Evolutionary conservation across 2,329 filamentous ascomycete species (phyloP), one percentile per base, ranked within the genome.

Genomic region (Lasiodiplodia hormozganensis): DNA sequence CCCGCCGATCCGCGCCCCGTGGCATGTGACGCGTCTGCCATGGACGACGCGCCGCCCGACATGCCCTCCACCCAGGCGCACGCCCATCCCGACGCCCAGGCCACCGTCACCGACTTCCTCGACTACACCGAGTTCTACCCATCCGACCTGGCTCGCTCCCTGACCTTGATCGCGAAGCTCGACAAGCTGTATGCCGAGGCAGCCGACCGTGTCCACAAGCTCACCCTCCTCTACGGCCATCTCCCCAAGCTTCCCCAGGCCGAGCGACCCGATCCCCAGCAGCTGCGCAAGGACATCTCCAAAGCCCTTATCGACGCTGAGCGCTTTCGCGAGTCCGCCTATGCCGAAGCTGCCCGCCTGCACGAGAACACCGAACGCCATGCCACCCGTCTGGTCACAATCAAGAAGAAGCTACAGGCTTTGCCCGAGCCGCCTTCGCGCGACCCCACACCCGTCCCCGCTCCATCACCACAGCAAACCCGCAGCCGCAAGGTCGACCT

Each of bases 51-150:
- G 52, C 58, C 25, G 25, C 51, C 73, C 69, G 77, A 78, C 23
- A 73, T 73, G 72, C 54, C 66, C 23, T 72, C 76, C 49, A 73
- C 72, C 40, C 76, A 84, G 71, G 81, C 82, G 28, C 82, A 84
- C 65, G 83, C 85, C 67, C 88, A 90, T 74, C 88, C 88, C 40
- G 88, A 90, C 74, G 86, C 88, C 68, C 87, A 90, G 75, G 86
- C 87, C 40, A 89, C 88, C 31, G 86, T 90, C 56, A 89, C 87
- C 71, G 88, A 90, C 77, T 90, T 88, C 77, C 86, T 90, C 69
- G 88, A 90, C 77, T 90, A 90, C 79, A 90, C 88, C 70, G 88
- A 90, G 79, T 89, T 89, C 82, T 88, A 89, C 68, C 88, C 88
- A 40, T 87, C 88, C 11, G 88, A 90, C 75, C 81, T 90, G 28